These are phyloP conservation scores for Aspergillus ostianus DNA, from an alignment of 495 filamentous ascomycete genomes.

Conservation along the genomic window DNA sequence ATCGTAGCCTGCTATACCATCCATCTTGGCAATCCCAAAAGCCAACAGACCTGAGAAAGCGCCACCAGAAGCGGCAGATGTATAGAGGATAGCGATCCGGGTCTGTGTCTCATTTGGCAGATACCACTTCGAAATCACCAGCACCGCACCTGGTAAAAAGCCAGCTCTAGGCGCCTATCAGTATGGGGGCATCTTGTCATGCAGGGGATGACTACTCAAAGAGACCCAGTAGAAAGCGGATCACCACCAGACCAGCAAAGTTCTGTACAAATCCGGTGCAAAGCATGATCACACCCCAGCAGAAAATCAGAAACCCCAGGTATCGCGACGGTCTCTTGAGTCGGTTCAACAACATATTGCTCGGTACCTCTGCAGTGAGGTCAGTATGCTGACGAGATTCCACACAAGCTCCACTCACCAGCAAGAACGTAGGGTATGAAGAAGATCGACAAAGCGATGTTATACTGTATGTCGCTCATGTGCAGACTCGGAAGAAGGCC, in stretches of 20 bases:
- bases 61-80: slow-evolving; percentile 56
- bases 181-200: neutral
- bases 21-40: slow-evolving; percentile 61
- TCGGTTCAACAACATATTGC: slow-evolving; percentile 23
- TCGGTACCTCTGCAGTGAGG: slow-evolving; percentile 22
- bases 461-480: slow-evolving; percentile 22
- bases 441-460: slow-evolving; percentile 37
- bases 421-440: slow-evolving; percentile 36
- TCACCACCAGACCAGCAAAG: slow-evolving; percentile 25
- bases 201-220: slow-evolving; percentile 18
- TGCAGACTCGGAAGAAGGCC: slow-evolving; percentile 16
- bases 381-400: neutral
- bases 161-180: slow-evolving; percentile 26
- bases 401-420: slow-evolving; percentile 8
- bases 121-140: slow-evolving; percentile 72
- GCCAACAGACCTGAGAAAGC: slow-evolving; percentile 67
- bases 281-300: slow-evolving; percentile 45
- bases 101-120: slow-evolving; percentile 58
- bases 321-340: slow-evolving; percentile 21
- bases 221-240: slow-evolving; percentile 20
- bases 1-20: slow-evolving; percentile 53
- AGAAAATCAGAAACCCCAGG: slow-evolving; percentile 21
- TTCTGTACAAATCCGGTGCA: slow-evolving; percentile 42
- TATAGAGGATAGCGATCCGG: slow-evolving; percentile 68
- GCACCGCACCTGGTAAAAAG: slow-evolving; percentile 66